Base-by-base conservation (phyloP, 257 asterid genomes). In the Agastache rugosa region DNA sequence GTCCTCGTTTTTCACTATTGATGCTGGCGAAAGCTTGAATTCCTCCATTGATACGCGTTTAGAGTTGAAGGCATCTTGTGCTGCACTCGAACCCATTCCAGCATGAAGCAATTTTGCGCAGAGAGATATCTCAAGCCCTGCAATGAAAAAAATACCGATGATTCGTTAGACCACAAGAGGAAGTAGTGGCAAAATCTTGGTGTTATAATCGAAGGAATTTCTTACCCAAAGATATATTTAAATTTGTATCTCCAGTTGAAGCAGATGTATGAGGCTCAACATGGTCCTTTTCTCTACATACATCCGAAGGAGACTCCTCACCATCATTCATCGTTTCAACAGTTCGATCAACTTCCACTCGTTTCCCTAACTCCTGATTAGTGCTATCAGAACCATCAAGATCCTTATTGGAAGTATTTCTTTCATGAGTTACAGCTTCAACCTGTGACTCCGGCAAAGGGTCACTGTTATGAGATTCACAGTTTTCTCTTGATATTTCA, bases 121-220 rank as follows among this genome's bases (percentile, higher is more conserved):
- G 17, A 94, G 87, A 61, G 99, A 92, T 69, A 92, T 72, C 81
- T 90, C 97, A 44, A 93, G 71, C 71, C 90, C 98, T 94, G 92
- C 59, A 63, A 66, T 8, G 80, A 59, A 11, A 68, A 17, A 53
- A 19, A 20, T 2, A 1, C 12, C 44, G 16, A 63, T 42, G 56
- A 67, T 29, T 27, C 27, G 23, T 68, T 22, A 50, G 60, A 71
- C 45, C 31, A 56, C 37, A 82, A 19, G 42, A 68, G 50, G 69
- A 73, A 71, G 60, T 11, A 55, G 73, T 6, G 3, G 19, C 55
- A 75, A 16, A 53, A 51, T 17, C n/a, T 16, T 71, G 67, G 23
- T 37, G 37, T 63, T 41, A 74, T 23, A 77, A 45, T 19, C 19
- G 64, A 44, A 72, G 58, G 63, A 62, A 54, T 37, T 50, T 73